These are phyloP conservation scores for Diospyros lotus DNA, from an alignment of 148 eudicot genomes.

Conservation along the genomic window DNA sequence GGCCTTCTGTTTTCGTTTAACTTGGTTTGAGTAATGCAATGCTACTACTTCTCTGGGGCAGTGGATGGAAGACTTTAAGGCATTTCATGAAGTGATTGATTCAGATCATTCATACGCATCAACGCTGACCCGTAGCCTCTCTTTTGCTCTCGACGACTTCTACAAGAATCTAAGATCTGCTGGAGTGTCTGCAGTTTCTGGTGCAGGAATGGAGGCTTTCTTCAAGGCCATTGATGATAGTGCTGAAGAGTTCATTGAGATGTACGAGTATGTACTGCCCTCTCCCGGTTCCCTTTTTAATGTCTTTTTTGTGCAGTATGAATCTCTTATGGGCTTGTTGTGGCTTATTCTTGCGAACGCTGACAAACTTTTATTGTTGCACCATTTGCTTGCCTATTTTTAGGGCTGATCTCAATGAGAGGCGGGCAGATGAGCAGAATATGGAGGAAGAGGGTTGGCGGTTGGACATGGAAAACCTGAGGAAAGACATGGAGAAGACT, in stretches of 20 bases:
- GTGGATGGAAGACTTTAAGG: constrained; percentile 86
- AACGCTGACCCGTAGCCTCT: constrained; percentile 74
- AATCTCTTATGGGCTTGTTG: neutral
- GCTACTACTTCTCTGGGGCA: neutral
- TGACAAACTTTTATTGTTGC: neutral
- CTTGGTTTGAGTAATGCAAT: neutral
- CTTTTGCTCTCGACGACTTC: constrained; percentile 88
- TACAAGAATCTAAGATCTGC: constrained; percentile 55
- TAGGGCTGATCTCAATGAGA: constrained; percentile 88
- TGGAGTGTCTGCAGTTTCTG: too few species aligned
- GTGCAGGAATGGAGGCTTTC: too few species aligned
- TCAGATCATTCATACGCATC: constrained; percentile 78
- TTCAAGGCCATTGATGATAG: constrained; percentile 63
- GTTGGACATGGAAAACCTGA: constrained; percentile 82
- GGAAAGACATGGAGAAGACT: constrained; percentile 81
- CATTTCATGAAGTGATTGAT: constrained; percentile 77
- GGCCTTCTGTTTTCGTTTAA: neutral
- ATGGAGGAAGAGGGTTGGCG: constrained; percentile 68
- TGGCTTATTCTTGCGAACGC: neutral
- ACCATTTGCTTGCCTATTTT: constrained; percentile 9
- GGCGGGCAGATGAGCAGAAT: constrained; percentile 66
- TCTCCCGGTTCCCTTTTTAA: neutral
- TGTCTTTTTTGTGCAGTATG: neutral
- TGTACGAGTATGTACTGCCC: constrained; percentile 38
- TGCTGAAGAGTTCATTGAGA: constrained; percentile 61